Evolutionary conservation across 2,329 filamentous ascomycete species (phyloP), one percentile per base, ranked within the genome.

Genomic region (Fonsecaea monophora): DNA sequence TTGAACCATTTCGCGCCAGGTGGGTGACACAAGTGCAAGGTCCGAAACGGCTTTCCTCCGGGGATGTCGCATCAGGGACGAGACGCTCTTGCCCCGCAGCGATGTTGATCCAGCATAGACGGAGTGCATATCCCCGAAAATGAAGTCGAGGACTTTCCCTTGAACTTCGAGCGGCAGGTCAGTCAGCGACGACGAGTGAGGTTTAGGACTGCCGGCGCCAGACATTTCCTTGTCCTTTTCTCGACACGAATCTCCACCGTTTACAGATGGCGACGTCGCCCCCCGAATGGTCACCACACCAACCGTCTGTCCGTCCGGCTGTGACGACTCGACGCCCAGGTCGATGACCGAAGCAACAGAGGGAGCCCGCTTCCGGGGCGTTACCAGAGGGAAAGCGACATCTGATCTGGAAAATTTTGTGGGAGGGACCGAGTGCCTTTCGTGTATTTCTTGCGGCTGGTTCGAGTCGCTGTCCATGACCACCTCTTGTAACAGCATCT

Each of bases 1-100:
- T 75, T 92, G 90, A 21, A 93, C 86, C 64, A 92, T 74, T 40
- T 82, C 79, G 57, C 88, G 85, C 90, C 90, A 92, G n/a, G 84
- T 78, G 3, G 77, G 81, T 15, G 76, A 81, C 30, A 82, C 87
- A 60, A 90, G 78, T 2, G 90, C 86, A 65, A 92, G 77, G 69
- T 89, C 84, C 0, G 89, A 90, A 40, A 92, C 80, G 66, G 89
- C 87, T 69, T 86, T 89, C 67, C 89, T 82, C 63, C 89, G 83
- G 4, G 88, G 89, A 77, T 91, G 88, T 62, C 89, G 85, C 66
- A 91, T 79, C 3, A 85, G 86, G n/a, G 71, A 71, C 30, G 73
- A 72, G 15, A 87, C 89, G 62, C 84, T 86, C 87, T 88, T 90
- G 71, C 85, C 86, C 65, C 84, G 84, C 55, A 80, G 76, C 2